Conservation (phyloP, 2,329 filamentous ascomycete genomes). For the Colletotrichum sp. region DNA sequence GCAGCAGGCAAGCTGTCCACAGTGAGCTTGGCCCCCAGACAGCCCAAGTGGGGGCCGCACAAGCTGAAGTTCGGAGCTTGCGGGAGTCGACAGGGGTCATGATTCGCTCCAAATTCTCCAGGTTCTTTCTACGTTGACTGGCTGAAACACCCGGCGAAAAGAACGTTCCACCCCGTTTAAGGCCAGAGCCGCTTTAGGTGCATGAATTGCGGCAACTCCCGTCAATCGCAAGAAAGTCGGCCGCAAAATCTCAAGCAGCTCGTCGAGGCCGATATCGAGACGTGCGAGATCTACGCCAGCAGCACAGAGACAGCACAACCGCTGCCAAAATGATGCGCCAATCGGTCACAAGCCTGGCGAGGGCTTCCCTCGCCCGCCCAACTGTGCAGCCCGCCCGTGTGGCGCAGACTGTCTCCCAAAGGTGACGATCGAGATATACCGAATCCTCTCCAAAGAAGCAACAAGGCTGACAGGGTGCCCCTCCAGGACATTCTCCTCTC, state of each 20-base stretch:
- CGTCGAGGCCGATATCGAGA: not conserved
- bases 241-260: constrained; percentile 8
- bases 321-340: constrained; percentile 21
- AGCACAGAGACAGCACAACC: not conserved
- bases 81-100: constrained; percentile 1
- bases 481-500: constrained; percentile 51
- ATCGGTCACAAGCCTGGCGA: constrained; percentile 7
- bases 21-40: constrained; percentile 1
- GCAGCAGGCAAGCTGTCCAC: constrained; percentile 19
- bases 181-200: not conserved
- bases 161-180: not conserved
- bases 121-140: not conserved
- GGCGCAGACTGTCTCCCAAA: not conserved
- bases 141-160: constrained; percentile 7
- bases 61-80: constrained; percentile 1
- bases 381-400: not conserved
- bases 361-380: not conserved
- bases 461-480: not conserved
- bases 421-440: not conserved
- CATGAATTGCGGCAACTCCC: constrained; percentile 5
- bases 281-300: not conserved
- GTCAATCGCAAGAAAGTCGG: constrained; percentile 11
- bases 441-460: not conserved
- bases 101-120: not conserved
- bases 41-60: constrained; percentile 3